phyloP scores from a whole-genome alignment of 768 basidiomycete genomes.

The Russula abietina region DNA sequence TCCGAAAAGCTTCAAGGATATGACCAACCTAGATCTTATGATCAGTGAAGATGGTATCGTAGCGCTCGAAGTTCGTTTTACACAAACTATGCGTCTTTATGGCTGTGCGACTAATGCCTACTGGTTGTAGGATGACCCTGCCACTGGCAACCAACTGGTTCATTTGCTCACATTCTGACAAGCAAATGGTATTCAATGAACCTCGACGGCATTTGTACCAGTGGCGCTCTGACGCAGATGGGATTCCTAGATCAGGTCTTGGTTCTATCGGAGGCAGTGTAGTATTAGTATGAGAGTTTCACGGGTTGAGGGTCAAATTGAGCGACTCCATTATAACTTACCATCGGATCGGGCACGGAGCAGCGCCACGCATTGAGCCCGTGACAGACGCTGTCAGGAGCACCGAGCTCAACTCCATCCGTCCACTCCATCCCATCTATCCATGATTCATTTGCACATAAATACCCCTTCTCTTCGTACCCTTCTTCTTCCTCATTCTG shows the following conservation, averaged over 20 bases:
- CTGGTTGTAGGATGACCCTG: background rate
- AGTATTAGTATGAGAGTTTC: background rate
- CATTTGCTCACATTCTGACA: constrained; percentile 21
- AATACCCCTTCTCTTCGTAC: background rate
- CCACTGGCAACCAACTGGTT: background rate
- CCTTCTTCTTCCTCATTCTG: background rate
- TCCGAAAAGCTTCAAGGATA: background rate
- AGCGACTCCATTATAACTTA: background rate
- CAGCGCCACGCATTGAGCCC: background rate
- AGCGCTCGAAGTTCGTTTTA: constrained; percentile 18
- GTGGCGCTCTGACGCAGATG: background rate
- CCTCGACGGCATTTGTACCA: constrained; percentile 9
- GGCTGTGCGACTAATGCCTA: constrained; percentile 10
- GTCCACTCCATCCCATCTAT: background rate
- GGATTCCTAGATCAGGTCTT: background rate
- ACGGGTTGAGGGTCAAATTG: background rate
- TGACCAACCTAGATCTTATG: constrained; percentile 6
- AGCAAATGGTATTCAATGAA: background rate
- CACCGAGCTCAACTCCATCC: background rate
- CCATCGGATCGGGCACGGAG: background rate
- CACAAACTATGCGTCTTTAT: background rate
- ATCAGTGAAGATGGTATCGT: constrained; percentile 23
- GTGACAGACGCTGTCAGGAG: too few species aligned
- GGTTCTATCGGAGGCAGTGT: background rate
- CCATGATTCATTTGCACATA: constrained; percentile 14